Evolutionary conservation across 495 filamentous ascomycete species (phyloP).

Genomic region (Gamarada debralockiae): DNA sequence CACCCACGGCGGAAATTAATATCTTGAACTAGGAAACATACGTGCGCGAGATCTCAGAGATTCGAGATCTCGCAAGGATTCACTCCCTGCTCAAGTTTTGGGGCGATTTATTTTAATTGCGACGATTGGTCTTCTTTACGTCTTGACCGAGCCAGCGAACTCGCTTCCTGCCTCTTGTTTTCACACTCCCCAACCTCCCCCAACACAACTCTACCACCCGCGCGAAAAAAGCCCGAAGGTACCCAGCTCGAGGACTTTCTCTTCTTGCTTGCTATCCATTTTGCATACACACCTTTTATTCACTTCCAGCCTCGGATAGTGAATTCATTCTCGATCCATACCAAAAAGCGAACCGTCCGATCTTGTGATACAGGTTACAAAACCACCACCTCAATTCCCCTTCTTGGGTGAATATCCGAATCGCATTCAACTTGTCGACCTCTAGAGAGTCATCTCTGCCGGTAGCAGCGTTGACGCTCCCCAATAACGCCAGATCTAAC

Average conservation of each 20-base stretch:
- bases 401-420: constrained; percentile 6
- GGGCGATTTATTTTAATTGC: constrained; percentile 4
- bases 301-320: not conserved
- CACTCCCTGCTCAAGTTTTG: not conserved
- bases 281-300: constrained; percentile 9
- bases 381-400: not conserved
- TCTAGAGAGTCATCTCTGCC: not conserved
- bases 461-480: constrained; percentile 25
- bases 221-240: not conserved
- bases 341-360: too few relatives aligned
- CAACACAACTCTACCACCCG: not conserved
- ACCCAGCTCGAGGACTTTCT: not conserved
- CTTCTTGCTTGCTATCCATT: not conserved
- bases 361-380: not conserved
- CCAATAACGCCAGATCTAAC: constrained; percentile 18
- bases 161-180: constrained; percentile 7
- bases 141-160: not conserved
- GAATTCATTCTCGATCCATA: not conserved
- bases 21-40: not conserved
- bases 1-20: not conserved
- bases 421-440: constrained; percentile 23
- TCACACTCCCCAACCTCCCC: constrained; percentile 7
- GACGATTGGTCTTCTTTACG: not conserved
- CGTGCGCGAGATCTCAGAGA: not conserved
- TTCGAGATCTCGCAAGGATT: not conserved